Percentiles rank a stretch among this genome's conserved stretches.
Evolutionary conservation across 345 rosid genomes (phyloP).

Genomic region (Gossypium ekmanianum): DNA sequence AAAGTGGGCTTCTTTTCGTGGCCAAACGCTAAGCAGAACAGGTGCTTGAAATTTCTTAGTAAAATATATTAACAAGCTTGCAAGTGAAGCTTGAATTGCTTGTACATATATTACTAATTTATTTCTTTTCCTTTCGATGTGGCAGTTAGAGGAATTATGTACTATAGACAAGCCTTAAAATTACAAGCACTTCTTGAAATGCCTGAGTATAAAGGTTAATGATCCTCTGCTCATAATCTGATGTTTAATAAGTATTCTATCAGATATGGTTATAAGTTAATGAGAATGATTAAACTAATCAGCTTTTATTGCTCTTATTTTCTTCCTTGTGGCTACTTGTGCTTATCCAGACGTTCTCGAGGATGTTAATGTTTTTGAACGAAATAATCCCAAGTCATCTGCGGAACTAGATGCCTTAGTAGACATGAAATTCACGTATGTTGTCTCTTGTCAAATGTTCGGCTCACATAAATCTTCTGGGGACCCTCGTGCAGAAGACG

Average conservation of each 20-base stretch:
- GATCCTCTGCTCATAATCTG: constrained; percentile 5
- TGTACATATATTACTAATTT: constrained; percentile 10
- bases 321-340: constrained; percentile 8
- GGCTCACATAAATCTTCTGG: constrained; percentile 79
- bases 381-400: constrained; percentile 55
- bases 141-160: constrained; percentile 97
- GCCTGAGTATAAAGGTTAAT: constrained; percentile 71
- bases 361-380: constrained; percentile 54
- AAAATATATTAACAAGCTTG: neutral
- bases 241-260: constrained; percentile 2
- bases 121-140: constrained; percentile 18
- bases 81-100: neutral
- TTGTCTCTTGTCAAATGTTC: constrained; percentile 81
- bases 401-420: constrained; percentile 73
- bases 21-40: constrained; percentile 93
- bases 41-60: constrained; percentile 38
- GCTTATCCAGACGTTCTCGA: constrained; percentile 66
- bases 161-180: constrained; percentile 81
- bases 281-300: constrained; percentile 11
- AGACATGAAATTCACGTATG: constrained; percentile 84
- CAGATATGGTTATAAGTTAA: constrained; percentile 1
- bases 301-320: neutral
- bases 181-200: constrained; percentile 83
- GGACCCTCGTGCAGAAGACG: constrained; percentile 82
- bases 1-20: constrained; percentile 89